Base-by-base conservation (phyloP, 2,329 filamentous ascomycete genomes). In the Aspergillus ustus region DNA sequence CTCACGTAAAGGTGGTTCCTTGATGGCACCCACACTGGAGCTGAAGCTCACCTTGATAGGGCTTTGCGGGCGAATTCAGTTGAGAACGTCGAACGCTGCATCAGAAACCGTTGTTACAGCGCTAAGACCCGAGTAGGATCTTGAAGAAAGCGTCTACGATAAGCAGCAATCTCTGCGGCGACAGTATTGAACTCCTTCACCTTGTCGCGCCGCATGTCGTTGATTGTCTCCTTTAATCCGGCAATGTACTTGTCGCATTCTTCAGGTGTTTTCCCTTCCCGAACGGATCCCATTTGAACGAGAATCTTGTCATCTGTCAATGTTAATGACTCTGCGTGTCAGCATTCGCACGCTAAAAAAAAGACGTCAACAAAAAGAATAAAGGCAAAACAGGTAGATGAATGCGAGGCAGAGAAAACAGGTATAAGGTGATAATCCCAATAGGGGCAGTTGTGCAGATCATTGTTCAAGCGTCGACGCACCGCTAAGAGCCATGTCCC, bases 401-500 rank as follows among this genome's bases (percentile, higher is more conserved):
- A 22, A 50, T 22, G 40, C 22, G 44, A 52, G 48, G 20, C 19
- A 50, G 31, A 59, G 25, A 51, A 20, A 58, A 57, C 51, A 66
- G 70, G 52, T 69, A 29, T 20, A 31, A 37, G 4, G n/a, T 51
- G 17, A 34, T 15, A 22, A 9, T 44, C 44, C 13, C 60, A 51
- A 69, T 62, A 68, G 57, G 58, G 44, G 28, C 51, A 63, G 53
- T 65, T 64, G 67, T 69, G 66, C 65, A 71, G 57, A 63, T 59
- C 20, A 64, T 62, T 64, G 64, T 70, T 68, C 69, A 66, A 72
- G 69, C 67, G 69, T 77, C 69, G 75, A 91, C 91, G 87, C 85
- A 96, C 92, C 92, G 79, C 85, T 86, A 72, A 92, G 81, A 71
- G 80, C 82, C 80, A 94, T 90, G 63, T 87, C 82, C 68, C 84